These are phyloP conservation scores for Trichoderma asperelloides DNA, from an alignment of 495 filamentous ascomycete genomes.

Conservation along the genomic window DNA sequence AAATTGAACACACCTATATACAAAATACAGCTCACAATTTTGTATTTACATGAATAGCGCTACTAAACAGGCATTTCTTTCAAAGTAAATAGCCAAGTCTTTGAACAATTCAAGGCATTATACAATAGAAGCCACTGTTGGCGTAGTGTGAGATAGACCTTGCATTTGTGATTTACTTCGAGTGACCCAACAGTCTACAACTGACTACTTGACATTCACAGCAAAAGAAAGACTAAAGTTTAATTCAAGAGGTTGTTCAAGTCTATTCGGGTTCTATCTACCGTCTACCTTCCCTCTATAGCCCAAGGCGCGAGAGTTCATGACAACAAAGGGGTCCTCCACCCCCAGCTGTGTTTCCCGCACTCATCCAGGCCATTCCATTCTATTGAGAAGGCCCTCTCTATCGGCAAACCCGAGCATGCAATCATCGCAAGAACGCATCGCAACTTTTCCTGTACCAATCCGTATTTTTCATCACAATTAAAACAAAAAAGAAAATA, in stretches of 20 bases:
- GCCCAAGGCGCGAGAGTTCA: not conserved
- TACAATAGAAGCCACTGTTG: too few relatives aligned
- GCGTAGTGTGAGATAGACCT: too few relatives aligned
- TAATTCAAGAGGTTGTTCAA: not conserved
- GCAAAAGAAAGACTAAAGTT: not conserved
- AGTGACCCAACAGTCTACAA: too few relatives aligned
- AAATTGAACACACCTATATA: too few relatives aligned
- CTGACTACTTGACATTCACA: too few relatives aligned
- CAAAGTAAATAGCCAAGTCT: too few relatives aligned
- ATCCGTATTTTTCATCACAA: not conserved
- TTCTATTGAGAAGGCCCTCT: conserved; percentile 8
- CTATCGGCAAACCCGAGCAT: conserved; percentile 4
- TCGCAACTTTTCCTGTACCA: conserved; percentile 7
- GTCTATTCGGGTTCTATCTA: conserved; percentile 7
- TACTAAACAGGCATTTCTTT: too few relatives aligned
- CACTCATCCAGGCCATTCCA: conserved; percentile 3
- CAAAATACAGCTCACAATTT: too few relatives aligned
- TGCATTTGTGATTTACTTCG: too few relatives aligned
- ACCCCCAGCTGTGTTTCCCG: not conserved
- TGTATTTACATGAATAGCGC: too few relatives aligned
- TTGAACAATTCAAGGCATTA: too few relatives aligned
- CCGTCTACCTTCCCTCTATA: conserved; percentile 3
- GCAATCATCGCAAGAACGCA: conserved; percentile 5
- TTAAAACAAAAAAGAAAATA: not conserved
- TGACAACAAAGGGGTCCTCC: conserved; percentile 4